Conservation (phyloP, 1,284 basidiomycete genomes). For the Boletus austroedulis region DNA sequence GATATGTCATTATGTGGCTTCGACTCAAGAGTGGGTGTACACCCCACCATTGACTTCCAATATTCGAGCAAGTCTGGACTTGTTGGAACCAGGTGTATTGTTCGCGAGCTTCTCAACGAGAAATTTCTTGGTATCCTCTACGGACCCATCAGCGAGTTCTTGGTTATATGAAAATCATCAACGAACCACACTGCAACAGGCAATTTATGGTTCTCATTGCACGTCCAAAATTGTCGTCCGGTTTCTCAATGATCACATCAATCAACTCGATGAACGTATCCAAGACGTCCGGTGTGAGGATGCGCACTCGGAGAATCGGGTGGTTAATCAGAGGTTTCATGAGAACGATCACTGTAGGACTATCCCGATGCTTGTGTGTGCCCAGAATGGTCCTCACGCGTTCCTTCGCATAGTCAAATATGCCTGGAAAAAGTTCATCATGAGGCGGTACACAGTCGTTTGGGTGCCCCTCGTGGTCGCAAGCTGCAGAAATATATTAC, state of each 20-base stretch:
- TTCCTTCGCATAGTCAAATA: slow-evolving; percentile 8
- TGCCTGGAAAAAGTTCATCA: not conserved
- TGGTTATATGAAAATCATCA: not conserved
- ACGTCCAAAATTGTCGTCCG: slow-evolving; percentile 12
- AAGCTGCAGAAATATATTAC: slow-evolving; percentile 6
- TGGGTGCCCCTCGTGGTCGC: not conserved
- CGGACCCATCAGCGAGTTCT: not conserved
- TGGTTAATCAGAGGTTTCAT: slow-evolving; percentile 21
- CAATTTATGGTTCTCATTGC: slow-evolving; percentile 23
- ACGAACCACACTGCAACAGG: slow-evolving; percentile 24
- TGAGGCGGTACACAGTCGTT: not conserved
- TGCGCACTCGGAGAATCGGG: slow-evolving; percentile 5
- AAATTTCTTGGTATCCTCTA: slow-evolving; percentile 12
- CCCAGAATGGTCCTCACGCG: slow-evolving; percentile 15
- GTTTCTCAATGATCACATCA: slow-evolving; percentile 10
- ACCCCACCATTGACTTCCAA: slow-evolving; percentile 13
- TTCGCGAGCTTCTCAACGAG: slow-evolving; percentile 11
- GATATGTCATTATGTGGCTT: not conserved
- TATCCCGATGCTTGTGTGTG: slow-evolving; percentile 9
- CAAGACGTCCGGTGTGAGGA: slow-evolving; percentile 20
- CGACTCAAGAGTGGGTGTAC: not conserved
- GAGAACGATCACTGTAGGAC: slow-evolving; percentile 22
- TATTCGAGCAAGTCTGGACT: slow-evolving; percentile 17
- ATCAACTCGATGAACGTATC: slow-evolving; percentile 13
- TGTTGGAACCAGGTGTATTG: not conserved